Base-by-base conservation (phyloP, 208 protist genomes). In the Herpetomonas muscarum region DNA sequence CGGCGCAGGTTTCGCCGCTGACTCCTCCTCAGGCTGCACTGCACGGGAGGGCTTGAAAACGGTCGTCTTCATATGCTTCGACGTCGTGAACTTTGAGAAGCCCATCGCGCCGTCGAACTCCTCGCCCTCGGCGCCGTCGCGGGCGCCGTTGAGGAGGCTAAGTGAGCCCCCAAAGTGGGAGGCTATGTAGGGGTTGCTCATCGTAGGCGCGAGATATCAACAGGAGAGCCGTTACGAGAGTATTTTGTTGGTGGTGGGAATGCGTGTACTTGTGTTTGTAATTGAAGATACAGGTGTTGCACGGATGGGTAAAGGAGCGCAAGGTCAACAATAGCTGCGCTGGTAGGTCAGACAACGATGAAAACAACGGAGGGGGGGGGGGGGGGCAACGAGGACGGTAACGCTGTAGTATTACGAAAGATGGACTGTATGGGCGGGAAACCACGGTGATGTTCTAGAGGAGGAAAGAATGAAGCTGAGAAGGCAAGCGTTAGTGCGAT, bases 141-240 rank as follows among this genome's bases (percentile, higher is more conserved):
- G 15, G 31, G 26, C 39, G 1, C 21, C 22, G 30, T 12, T 12
- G 32, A 54, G 29, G 19, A 64, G 51, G 46, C 78, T 66, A 34
- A 82, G 51, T 15, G 65, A 66, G 46, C 37, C 47, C 7, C 85
- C 82, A 65, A 85, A 93, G 60, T 86, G 83, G 25, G 81, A 76
- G 1, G 75, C 52, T 7, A 93, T 65, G 56, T 86, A 87, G 1
- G 86, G 86, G 48, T 93, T 93, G 24, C 65, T 59, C 25, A 49
- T 68, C 85, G 90, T 93, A 24, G 3, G 47, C 47, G 6, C 24
- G 47, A 12, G 47, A 52, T n/a, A 19, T 13, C 24, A 4, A 25
- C 6, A 52, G 47, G 25, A 52, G 47, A 25, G 10, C 22, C 6
- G 9, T 26, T 26, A 48, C 9, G 19, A 48, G 15, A 7, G 34